phyloP scores from a whole-genome alignment of 345 rosid genomes.

The Jatropha curcas region DNA sequence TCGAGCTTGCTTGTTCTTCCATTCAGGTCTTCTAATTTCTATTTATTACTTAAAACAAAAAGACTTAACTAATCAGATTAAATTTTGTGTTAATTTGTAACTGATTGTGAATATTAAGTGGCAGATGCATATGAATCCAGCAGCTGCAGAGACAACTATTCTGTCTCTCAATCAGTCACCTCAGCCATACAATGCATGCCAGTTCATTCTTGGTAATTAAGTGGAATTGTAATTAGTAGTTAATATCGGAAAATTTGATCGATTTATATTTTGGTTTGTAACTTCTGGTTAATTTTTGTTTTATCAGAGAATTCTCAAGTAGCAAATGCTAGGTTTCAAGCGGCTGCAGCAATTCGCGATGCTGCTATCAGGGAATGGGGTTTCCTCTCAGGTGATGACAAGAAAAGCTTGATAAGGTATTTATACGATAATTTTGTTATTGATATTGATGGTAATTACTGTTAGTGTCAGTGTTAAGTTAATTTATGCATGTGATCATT shows the following conservation, averaged over 20 bases:
- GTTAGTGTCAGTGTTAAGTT: no score
- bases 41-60: neutral
- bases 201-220: constrained; percentile 73
- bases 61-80: neutral
- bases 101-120: neutral
- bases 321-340: constrained; percentile 92
- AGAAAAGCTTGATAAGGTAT: constrained; percentile 75
- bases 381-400: constrained; percentile 69
- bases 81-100: neutral
- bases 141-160: constrained; percentile 83
- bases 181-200: constrained; percentile 83
- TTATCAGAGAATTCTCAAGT: constrained; percentile 86
- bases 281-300: constrained; percentile 6
- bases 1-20: constrained; percentile 90
- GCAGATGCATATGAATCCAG: constrained; percentile 80
- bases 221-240: neutral
- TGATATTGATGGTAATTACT: no score
- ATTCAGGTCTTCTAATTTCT: constrained; percentile 56
- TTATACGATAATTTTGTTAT: no score
- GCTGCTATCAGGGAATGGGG: constrained; percentile 98
- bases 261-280: constrained; percentile 1
- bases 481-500: no score
- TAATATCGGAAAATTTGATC: neutral
- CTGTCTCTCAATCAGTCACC: constrained; percentile 76
- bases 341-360: constrained; percentile 90